A percentile compares a stretch with the other conserved stretches of the same genome.
phyloP scores from a whole-genome alignment of 768 basidiomycete species.

The Boletus coccyginus region DNA sequence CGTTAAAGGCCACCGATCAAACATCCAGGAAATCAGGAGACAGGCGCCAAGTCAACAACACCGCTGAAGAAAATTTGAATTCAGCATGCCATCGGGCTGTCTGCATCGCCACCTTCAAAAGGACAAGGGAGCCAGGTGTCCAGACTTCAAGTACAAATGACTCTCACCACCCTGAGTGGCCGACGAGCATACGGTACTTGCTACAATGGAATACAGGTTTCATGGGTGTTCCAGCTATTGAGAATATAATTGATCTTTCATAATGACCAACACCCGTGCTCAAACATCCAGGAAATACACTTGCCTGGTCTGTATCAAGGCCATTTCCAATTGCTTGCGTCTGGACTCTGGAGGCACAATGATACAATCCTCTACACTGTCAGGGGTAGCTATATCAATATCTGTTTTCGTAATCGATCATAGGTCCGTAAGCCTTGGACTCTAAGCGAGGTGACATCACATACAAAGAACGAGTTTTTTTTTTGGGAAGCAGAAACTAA shows the following conservation, averaged over 20 bases:
- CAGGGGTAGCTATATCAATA: neutral
- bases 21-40: neutral
- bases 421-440: neutral
- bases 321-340: neutral
- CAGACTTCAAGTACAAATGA: neutral
- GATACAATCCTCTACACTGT: neutral
- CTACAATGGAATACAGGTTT: neutral
- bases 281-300: conserved; percentile 1
- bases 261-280: neutral
- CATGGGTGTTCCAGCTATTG: neutral
- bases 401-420: neutral
- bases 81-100: neutral
- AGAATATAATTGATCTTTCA: neutral
- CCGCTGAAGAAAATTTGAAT: neutral
- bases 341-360: neutral
- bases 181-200: neutral
- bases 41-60: neutral
- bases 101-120: neutral
- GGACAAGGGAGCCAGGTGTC: neutral
- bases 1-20: neutral
- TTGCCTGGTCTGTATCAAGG: conserved; percentile 3
- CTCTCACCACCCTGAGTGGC: neutral
- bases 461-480: neutral
- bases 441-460: neutral
- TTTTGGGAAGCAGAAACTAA: neutral